Base-by-base conservation (phyloP, 2,329 filamentous ascomycete species). In the Diaporthe citriasiana region DNA sequence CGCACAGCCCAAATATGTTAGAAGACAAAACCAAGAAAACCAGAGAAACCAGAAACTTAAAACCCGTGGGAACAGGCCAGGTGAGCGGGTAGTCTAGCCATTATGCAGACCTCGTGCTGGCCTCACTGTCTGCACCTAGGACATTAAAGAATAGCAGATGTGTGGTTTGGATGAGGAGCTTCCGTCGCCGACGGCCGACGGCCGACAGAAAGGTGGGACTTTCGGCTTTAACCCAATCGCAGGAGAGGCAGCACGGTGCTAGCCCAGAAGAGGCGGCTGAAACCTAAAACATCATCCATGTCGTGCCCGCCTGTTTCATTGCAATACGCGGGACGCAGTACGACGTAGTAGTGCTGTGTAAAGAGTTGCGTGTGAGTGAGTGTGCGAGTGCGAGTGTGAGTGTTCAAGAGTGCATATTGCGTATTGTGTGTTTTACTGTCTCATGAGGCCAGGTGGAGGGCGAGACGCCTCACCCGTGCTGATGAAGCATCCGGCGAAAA, bases 261-360 rank as follows among this genome's bases (percentile, higher is more conserved):
- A 51, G 45, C 45, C 63, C 30, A 66, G 45, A 51, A 66, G 53
- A 53, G 68, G 71, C 53, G 66, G 71, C 33, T 57, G 33, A 51
- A 60, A 57, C 63, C 71, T 73, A 60, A 70, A 73, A 70, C 63
- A 73, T 73, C 27, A 27, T 51, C 45, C 30, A 38, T 15, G 45
- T 51, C 45, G 30, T 51, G 45, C 45, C 63, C 63, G 63, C 45
- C 63, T 66, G 45, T 66, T 66, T 51, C 60, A 66, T 66, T 51
- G 63, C 45, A 66, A 66, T 51, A 66, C 45, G 63, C 63, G 45
- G 63, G 30, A 66, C 12, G 45, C 63, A 66, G 30, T 51, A 27
- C 63, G 33, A 66, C 63, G 30, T 35, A n/a, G 59, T 33, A 13
- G 45, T 51, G 30, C 22, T 66, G 63, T 38, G 30, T 17, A n/a